Evolutionary conservation across 2,329 filamentous ascomycete genomes (phyloP).

Genomic region (Phaeosphaeriaceae sp.): DNA sequence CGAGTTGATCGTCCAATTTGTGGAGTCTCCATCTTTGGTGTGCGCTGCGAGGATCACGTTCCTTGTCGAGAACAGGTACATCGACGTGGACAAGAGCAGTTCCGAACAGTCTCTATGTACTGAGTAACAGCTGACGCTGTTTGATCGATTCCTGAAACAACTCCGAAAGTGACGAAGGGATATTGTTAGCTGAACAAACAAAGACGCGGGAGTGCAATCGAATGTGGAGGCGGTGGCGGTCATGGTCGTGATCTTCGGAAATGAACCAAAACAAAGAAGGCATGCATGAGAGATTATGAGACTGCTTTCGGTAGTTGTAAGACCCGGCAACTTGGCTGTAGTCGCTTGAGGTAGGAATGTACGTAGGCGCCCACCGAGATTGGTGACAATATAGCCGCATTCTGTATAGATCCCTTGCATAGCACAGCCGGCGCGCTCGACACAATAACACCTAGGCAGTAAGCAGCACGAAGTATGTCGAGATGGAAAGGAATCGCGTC

Average conservation of each 20-base stretch:
- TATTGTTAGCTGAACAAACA: constrained; percentile 20
- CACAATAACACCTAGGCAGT: constrained; percentile 3
- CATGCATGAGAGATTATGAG: constrained; percentile 28
- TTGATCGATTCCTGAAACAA: constrained; percentile 17
- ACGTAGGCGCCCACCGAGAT: constrained; percentile 13
- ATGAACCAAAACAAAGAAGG: constrained; percentile 35
- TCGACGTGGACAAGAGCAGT: not conserved
- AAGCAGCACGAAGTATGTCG: constrained; percentile 2
- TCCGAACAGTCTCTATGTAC: constrained; percentile 5
- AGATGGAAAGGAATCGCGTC: not conserved
- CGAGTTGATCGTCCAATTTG: not conserved
- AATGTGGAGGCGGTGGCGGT: constrained; percentile 11
- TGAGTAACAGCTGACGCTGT: not conserved
- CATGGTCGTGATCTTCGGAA: constrained; percentile 16
- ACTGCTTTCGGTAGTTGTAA: constrained; percentile 19
- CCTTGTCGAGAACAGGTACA: not conserved
- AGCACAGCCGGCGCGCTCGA: not conserved
- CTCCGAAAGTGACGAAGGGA: constrained; percentile 4
- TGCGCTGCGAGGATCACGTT: not conserved
- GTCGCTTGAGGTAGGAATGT: constrained; percentile 12
- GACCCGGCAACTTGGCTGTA: constrained; percentile 10
- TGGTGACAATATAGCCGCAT: constrained; percentile 20
- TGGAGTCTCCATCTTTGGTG: constrained; percentile 10
- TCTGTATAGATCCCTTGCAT: constrained; percentile 26
- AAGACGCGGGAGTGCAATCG: constrained; percentile 14